phyloP scores from a whole-genome alignment of 768 basidiomycete genomes.

The Pleurotus sapidus region DNA sequence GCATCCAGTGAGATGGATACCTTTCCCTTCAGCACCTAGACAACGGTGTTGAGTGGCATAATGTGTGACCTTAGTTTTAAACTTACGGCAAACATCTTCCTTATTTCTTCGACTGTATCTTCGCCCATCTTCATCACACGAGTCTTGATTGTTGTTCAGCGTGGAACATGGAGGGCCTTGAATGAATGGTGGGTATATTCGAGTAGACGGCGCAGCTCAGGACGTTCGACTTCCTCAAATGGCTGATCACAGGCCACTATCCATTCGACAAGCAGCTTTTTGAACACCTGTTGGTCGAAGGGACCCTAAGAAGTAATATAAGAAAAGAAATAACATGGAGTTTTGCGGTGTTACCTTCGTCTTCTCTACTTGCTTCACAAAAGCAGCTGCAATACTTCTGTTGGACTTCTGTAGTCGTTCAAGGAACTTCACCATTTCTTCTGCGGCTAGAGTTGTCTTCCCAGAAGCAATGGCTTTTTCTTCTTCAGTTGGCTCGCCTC shows the following conservation, averaged over 20 bases:
- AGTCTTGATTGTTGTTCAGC: slow-evolving; percentile 7
- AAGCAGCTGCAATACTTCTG: neutral
- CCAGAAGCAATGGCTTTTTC: neutral
- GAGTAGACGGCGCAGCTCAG: slow-evolving; percentile 14
- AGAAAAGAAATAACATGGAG: no score
- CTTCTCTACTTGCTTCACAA: neutral
- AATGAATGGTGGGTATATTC: slow-evolving; percentile 13
- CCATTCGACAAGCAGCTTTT: slow-evolving; percentile 15
- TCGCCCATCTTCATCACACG: slow-evolving; percentile 15
- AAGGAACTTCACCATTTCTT: neutral
- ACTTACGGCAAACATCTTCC: slow-evolving; percentile 14
- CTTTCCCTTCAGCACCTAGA: slow-evolving; percentile 15
- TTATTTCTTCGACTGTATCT: slow-evolving; percentile 8
- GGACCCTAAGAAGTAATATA: no score
- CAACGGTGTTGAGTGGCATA: no score
- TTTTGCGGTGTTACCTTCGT: neutral
- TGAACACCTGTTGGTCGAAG: slow-evolving; percentile 15
- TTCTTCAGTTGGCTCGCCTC: neutral
- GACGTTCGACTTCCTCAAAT: slow-evolving; percentile 18
- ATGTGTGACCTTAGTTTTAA: no score
- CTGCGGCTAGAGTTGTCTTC: neutral
- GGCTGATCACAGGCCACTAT: slow-evolving; percentile 16
- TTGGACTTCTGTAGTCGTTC: neutral
- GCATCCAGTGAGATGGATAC: slow-evolving; percentile 18
- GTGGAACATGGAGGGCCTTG: slow-evolving; percentile 8